phyloP scores from a whole-genome alignment of 495 filamentous ascomycete species.

The Aspergillus haitiensis region DNA sequence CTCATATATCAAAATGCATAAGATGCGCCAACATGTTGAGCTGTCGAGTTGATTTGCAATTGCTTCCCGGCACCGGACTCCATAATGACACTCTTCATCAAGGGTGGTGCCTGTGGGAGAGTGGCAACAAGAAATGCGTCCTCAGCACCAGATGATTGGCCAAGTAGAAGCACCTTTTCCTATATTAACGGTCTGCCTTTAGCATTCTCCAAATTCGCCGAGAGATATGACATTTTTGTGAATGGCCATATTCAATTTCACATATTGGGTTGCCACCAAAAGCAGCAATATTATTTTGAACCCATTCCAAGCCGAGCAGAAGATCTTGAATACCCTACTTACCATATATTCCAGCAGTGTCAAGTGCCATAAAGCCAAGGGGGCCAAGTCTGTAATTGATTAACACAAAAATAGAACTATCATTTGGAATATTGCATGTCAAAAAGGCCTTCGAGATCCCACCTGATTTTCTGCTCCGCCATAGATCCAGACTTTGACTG shows the following conservation, averaged over 20 bases:
- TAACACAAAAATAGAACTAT: constrained; percentile 40
- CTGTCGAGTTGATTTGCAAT: constrained; percentile 17
- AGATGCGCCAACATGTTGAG: constrained; percentile 21
- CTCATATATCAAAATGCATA: constrained; percentile 13
- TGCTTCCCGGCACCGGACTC: constrained; percentile 37
- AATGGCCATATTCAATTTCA: constrained; percentile 2
- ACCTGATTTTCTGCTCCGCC: constrained; percentile 33
- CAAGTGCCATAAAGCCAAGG: constrained; percentile 33
- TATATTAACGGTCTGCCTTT: constrained; percentile 5
- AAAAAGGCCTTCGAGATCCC: constrained; percentile 30
- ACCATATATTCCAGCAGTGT: constrained; percentile 30
- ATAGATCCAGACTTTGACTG: constrained; percentile 45
- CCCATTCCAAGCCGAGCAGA: constrained; percentile 33
- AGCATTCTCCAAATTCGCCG: background rate
- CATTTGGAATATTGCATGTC: constrained; percentile 37
- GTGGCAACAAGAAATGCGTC: constrained; percentile 34
- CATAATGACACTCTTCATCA: constrained; percentile 34
- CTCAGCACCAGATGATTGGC: constrained; percentile 42
- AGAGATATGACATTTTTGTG: background rate
- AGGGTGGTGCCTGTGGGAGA: constrained; percentile 34
- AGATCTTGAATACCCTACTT: constrained; percentile 32
- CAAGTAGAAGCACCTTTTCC: constrained; percentile 41
- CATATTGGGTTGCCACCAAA: constrained; percentile 38
- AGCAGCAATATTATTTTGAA: constrained; percentile 32
- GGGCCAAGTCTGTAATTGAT: constrained; percentile 42